Evolutionary conservation across 2,329 filamentous ascomycete genomes (phyloP), one percentile per base, ranked within the genome.

Genomic region (Xenosphaeropsis pyriputrescens): DNA sequence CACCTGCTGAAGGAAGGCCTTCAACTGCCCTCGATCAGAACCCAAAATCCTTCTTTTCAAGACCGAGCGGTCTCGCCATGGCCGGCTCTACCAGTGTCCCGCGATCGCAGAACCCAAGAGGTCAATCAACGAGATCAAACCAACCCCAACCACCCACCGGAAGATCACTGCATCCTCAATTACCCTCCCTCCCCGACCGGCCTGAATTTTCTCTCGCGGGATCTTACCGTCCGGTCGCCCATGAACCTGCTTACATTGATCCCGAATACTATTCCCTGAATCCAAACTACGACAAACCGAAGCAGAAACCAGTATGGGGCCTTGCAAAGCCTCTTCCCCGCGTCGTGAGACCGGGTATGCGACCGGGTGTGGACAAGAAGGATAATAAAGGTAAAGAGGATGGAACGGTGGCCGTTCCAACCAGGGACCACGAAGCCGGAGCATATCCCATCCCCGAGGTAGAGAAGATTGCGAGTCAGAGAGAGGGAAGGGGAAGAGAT

Each of bases 241-340:
- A 14, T 22, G 18, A 33, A 34, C 19, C 18, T 14, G 31, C 32
- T 22, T 45, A 40, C 32, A 38, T 45, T 6, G 42, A 45, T 6
- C 38, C 38, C 12, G 36, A 40, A 17, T 47, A 44, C 19, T 42
- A 47, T 30, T 34, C 35, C n/a, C 29, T 40, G 2, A 47, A 45
- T 36, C 40, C 43, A 12, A 37, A 29, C 16, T 47, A 45, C n/a
- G 34, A 41, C 29, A 41, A 41, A 17, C 29, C 33, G 2, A 32
- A 44, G 34, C 29, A 41, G 15, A 15, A 18, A n/a, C 43, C 43
- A n/a, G 17, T 47, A 41, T 47, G 40, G 40, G 42, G 42, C 15
- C 34, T 45, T 12, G 43, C 43, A 19, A 45, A 44, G 14, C 41
- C 43, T 19, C 34, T 47, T 4, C 45, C 40, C 16, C 40, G 42